Base-by-base conservation (phyloP, 164 flowering plant species). In the Platanus orientalis region DNA sequence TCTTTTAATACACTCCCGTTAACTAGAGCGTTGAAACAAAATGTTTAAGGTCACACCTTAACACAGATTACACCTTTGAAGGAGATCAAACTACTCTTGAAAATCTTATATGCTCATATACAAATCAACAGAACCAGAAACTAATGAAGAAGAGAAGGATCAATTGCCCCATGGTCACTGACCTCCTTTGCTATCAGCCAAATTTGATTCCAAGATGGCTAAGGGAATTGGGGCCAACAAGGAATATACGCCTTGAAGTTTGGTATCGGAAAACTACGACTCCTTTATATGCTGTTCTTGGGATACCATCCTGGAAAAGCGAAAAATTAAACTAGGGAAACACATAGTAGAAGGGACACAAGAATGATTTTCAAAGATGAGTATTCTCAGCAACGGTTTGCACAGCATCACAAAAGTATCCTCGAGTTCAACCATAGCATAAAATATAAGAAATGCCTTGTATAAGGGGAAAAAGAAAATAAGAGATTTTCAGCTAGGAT, bases 261-360 rank as follows among this genome's bases (percentile, higher is more conserved):
- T 83, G 86, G 73, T 69, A 76, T 28, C 97, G 80, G 73, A 95
- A 95, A 51, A 86, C 88, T 21, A 95, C 97, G 6, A 91, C 78
- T 65, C 99, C 97, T 78, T 95, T 88, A 73, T 91, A 95, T 36
- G 97, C 84, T 57, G 96, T 73, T 75, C 99, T 82, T 30, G 97
- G 99, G 54, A 95, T 70, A 58, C 97, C 96, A 83, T 95, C 97
- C 97, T 94, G 74, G 13, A 63, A 68, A 44, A 44, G 49, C 5
- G 2, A 44, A 44, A 44, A 7, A 36, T 36, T 36, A 36, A n/a
- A n/a, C n/a, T 13, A 36, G 12, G 9, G 9, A 7, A 36, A 36
- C 42, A 36, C 12, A 10, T 36, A 36, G 42, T n/a, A 7, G 42
- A 36, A 36, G 42, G 36, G 9, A 32, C 36, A 32, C 9, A 32